Base-by-base conservation (phyloP, 306 rosid species). In the Crotalaria pallida region DNA sequence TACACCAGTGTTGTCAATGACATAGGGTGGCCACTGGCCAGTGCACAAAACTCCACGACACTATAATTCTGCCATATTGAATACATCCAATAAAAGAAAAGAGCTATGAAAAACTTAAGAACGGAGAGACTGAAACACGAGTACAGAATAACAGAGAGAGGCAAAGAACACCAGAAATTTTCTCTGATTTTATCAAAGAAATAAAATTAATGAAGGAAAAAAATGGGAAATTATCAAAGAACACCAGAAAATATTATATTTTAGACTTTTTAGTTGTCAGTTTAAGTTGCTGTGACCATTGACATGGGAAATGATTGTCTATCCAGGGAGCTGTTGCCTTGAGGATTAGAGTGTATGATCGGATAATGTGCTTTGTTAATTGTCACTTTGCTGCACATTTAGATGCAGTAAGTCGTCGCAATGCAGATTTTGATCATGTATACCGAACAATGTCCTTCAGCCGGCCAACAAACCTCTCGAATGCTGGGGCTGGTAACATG, bases 371-470 rank as follows among this genome's bases (percentile, higher is more conserved):
- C 88, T 90, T 90, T 77, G 89, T 94, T 45, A 94, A 90, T 84
- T 94, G 98, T 78, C 98, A 94, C 89, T 94, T 94, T 80, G 98
- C 98, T 64, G 98, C 98, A 55, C 98, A 94, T 84, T 79, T 84
- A 71, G 98, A 94, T 58, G 98, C 96, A 62, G 97, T 94, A 63
- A 65, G 68, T 76, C 97, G 98, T 69, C 97, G 98, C 51, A 94
- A 94, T 80, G 89, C 94, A 41, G 98, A 94, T 82, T 94, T 94
- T 41, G 96, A 88, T 79, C 86, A 87, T 85, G 97, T 94, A 56
- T 94, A 84, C 64, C 94, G 89, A 45, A 90, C 92, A 36, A 94
- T 90, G 98, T 67, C 90, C 65, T 94, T 94, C 67, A 69, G 63
- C 74, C 83, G 92, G 72, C 88, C 92, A 34, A 81, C 96, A 65